phyloP scores from a whole-genome alignment of 2,329 filamentous ascomycete genomes.

The Calonectria pteridis region DNA sequence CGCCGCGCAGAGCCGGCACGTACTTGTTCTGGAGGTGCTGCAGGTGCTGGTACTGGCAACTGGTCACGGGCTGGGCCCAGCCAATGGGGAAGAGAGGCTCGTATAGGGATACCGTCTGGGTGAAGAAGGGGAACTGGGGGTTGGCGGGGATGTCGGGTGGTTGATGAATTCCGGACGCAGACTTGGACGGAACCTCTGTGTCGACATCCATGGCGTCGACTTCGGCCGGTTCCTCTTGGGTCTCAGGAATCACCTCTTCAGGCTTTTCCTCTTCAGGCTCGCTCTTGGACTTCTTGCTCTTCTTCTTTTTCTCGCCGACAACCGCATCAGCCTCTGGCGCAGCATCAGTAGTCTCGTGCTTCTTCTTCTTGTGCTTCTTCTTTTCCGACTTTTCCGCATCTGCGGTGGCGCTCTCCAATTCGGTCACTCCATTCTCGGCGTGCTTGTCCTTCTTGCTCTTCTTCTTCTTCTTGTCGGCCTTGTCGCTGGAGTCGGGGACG shows the following conservation, averaged over 20 bases:
- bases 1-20: constrained; percentile 77
- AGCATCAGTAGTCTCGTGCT: constrained; percentile 39
- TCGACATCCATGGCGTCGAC: constrained; percentile 57
- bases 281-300: constrained; percentile 49
- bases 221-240: constrained; percentile 36
- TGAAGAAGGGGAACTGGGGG: constrained; percentile 77
- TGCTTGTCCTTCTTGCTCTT: constrained; percentile 47
- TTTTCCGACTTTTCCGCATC: constrained; percentile 41
- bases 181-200: constrained; percentile 42
- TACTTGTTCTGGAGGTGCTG: constrained; percentile 82
- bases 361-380: constrained; percentile 49
- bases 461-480: constrained; percentile 49
- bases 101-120: constrained; percentile 85
- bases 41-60: constrained; percentile 79
- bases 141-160: constrained; percentile 55
- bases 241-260: constrained; percentile 17
- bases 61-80: constrained; percentile 77
- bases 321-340: constrained; percentile 25
- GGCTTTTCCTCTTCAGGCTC: constrained; percentile 43
- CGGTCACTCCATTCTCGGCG: constrained; percentile 21
- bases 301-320: constrained; percentile 47
- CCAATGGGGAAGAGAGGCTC: constrained; percentile 79
- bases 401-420: constrained; percentile 19
- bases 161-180: constrained; percentile 51
- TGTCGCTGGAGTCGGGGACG: constrained; percentile 46